phyloP scores from a whole-genome alignment of 163 green algal genomes.

The Coccomyxa subellipsoidea region DNA sequence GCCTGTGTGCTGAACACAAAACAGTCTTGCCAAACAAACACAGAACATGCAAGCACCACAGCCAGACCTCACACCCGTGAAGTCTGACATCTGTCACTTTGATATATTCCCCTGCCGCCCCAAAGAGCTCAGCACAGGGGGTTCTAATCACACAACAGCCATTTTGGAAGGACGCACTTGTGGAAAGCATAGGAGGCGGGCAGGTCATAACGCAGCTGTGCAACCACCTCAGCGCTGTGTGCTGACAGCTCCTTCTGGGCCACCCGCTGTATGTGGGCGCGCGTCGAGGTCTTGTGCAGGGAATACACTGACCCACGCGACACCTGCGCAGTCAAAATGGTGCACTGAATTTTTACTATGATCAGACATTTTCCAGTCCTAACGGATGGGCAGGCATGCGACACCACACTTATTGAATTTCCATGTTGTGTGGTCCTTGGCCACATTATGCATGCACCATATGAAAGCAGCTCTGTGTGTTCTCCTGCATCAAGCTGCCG shows the following conservation, averaged over 20 bases:
- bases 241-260: conserved; percentile 30
- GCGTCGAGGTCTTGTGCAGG: conserved; percentile 85
- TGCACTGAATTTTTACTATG: no score
- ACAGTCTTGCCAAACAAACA: no score
- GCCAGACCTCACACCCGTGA: no score
- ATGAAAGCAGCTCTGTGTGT: background rate
- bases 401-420: background rate
- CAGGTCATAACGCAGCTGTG: conserved; percentile 85
- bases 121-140: background rate
- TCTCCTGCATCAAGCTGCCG: no score
- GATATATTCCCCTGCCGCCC: background rate
- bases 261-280: conserved; percentile 62
- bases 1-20: no score
- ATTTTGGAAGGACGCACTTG: conserved; percentile 33
- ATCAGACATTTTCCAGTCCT: no score
- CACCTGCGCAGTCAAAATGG: conserved; percentile 17
- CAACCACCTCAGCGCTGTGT: conserved; percentile 67
- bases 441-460: background rate
- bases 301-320: conserved; percentile 72
- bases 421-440: background rate
- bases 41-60: no score
- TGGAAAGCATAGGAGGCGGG: conserved; percentile 84
- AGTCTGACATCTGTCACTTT: no score
- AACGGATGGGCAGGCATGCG: no score
- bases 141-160: background rate